Evolutionary conservation across 768 basidiomycete genomes (phyloP).

Genomic region (Psilocybe sp.): DNA sequence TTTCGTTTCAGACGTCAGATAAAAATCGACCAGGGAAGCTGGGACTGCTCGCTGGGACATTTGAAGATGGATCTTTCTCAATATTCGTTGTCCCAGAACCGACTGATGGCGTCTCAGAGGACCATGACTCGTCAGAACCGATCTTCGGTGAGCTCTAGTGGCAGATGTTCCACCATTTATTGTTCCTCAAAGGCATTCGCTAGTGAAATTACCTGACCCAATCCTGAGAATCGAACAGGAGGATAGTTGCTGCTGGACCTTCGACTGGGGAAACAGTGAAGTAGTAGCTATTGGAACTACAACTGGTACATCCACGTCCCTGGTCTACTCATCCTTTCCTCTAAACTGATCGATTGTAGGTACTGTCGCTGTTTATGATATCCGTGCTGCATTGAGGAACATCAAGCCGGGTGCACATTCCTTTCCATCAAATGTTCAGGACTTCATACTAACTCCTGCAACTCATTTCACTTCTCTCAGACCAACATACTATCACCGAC

Average conservation of each 20-base stretch:
- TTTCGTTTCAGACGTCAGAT: conserved; percentile 17
- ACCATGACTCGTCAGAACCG: conserved; percentile 30
- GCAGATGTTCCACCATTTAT: neutral
- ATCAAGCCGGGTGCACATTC: conserved; percentile 26
- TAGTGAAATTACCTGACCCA: conserved; percentile 63
- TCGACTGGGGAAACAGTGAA: conserved; percentile 91
- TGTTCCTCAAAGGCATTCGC: neutral
- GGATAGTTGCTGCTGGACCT: conserved; percentile 70
- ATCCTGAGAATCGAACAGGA: conserved; percentile 70
- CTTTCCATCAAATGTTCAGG: neutral
- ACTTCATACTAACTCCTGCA: neutral
- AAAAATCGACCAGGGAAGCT: conserved; percentile 49
- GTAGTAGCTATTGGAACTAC: conserved; percentile 79
- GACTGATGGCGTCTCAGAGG: conserved; percentile 34
- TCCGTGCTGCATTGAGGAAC: conserved; percentile 40
- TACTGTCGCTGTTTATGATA: conserved; percentile 55
- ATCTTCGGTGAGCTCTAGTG: conserved; percentile 44
- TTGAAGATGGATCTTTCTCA: conserved; percentile 83
- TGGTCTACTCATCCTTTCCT: neutral
- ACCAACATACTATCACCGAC: conserved; percentile 65
- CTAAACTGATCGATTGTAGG: conserved; percentile 28
- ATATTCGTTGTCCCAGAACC: conserved; percentile 83
- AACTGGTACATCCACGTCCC: conserved; percentile 57
- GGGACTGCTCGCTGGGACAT: conserved; percentile 81
- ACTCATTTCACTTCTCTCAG: conserved; percentile 37